phyloP scores from a whole-genome alignment of 768 basidiomycete species.

The Psilocybe tampanensis region DNA sequence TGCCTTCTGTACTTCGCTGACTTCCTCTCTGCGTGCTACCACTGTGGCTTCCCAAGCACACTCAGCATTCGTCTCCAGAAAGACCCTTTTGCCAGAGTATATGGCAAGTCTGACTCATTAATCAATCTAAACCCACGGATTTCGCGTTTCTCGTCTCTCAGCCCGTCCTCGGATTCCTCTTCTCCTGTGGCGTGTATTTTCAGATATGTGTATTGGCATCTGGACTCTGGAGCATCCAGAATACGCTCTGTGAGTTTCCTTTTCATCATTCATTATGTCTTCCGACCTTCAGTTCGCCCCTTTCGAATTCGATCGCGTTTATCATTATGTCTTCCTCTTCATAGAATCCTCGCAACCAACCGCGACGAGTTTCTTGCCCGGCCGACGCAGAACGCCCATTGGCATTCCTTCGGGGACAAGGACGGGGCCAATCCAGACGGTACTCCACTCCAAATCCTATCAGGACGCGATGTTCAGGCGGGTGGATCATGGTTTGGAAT shows the following conservation, averaged over 20 bases:
- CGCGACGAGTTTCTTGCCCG: conserved; percentile 75
- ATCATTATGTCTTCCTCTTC: conserved; percentile 1
- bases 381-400: conserved; percentile 66
- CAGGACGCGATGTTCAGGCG: conserved; percentile 71
- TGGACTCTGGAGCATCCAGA: conserved; percentile 78
- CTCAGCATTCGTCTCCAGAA: conserved; percentile 5
- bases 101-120: conserved; percentile 16
- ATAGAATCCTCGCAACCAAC: conserved; percentile 73
- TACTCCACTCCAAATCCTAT: conserved; percentile 50
- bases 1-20: conserved; percentile 9
- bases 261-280: conserved; percentile 12
- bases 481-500: conserved; percentile 88
- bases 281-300: neutral
- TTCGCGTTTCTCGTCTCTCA: conserved; percentile 13
- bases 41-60: conserved; percentile 16
- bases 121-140: conserved; percentile 32
- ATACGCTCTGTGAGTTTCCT: conserved; percentile 70
- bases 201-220: conserved; percentile 74
- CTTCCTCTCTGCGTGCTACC: conserved; percentile 17
- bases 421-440: conserved; percentile 14
- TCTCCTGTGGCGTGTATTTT: conserved; percentile 18
- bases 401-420: conserved; percentile 61
- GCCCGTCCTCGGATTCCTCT: conserved; percentile 22
- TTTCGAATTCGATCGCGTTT: neutral
- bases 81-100: conserved; percentile 7